A percentile compares a stretch with the other conserved stretches of the same genome.
Conservation (phyloP, 345 rosid species). For the Excoecaria cochinchinensis region DNA sequence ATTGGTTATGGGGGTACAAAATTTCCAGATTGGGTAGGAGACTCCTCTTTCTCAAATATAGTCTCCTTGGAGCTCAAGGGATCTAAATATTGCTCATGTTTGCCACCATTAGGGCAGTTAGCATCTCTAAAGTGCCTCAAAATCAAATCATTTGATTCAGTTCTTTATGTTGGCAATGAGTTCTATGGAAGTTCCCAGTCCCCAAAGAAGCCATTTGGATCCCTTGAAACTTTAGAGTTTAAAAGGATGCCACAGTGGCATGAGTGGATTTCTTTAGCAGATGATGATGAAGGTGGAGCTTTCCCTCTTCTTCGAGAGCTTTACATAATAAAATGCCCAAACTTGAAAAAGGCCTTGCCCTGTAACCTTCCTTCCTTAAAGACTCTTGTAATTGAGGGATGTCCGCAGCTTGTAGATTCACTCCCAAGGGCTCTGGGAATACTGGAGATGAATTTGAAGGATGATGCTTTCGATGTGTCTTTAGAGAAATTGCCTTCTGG, state of each 20-base stretch:
- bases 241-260: not conserved
- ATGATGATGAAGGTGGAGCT: not conserved
- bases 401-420: not conserved
- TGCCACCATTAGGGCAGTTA: constrained; percentile 11
- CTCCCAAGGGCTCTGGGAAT: not conserved
- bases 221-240: not conserved
- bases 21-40: constrained; percentile 10
- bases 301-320: not conserved
- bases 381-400: constrained; percentile 2
- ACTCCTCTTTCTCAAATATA: constrained; percentile 5
- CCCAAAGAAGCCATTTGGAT: not conserved
- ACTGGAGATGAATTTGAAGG: not conserved
- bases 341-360: not conserved
- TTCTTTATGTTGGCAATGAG: not conserved
- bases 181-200: not conserved
- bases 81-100: not conserved
- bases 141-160: not conserved
- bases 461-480: not conserved
- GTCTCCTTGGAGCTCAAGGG: not conserved
- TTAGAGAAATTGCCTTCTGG: constrained; percentile 1
- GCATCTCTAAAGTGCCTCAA: not conserved
- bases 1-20: constrained; percentile 8
- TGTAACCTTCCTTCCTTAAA: not conserved
- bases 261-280: not conserved
- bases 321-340: not conserved